Conservation (phyloP, 768 basidiomycete genomes). For the Atractiella rhizophila region DNA sequence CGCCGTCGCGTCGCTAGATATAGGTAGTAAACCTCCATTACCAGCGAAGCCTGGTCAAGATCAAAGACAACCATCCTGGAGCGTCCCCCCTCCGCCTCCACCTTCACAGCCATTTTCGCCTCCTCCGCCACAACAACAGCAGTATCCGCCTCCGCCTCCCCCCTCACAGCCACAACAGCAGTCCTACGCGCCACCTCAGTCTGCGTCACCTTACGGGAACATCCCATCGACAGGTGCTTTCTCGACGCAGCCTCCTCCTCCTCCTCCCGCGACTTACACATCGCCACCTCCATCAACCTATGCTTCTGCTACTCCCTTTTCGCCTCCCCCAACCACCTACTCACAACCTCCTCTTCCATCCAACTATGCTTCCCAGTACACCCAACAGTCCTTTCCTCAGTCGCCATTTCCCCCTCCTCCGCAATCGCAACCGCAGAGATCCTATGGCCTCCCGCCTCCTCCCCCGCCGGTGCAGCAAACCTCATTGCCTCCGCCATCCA, state of each 20-base stretch:
- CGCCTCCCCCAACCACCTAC: background rate
- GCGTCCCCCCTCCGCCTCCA: constrained; percentile 3
- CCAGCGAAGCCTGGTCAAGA: background rate
- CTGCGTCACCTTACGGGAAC: too few species aligned
- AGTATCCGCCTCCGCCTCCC: background rate
- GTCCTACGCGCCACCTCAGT: too few species aligned
- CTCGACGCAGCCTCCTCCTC: background rate
- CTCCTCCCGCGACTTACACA: background rate
- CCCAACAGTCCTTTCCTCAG: background rate
- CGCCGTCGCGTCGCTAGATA: constrained; percentile 13
- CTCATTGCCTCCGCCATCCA: background rate
- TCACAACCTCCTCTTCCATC: background rate
- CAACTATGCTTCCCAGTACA: background rate
- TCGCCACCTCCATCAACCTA: constrained; percentile 1
- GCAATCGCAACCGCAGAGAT: background rate
- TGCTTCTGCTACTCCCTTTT: background rate
- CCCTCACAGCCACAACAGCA: background rate
- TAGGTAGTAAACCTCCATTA: constrained; percentile 1
- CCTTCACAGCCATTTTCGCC: background rate
- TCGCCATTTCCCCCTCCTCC: background rate
- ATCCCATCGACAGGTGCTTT: too few species aligned
- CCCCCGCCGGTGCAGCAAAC: constrained; percentile 2
- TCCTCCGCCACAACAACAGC: background rate
- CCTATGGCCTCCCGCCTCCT: background rate
- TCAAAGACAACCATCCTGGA: background rate